phyloP scores from a whole-genome alignment of 2,329 filamentous ascomycete species.

The Fusarium denticulatum region DNA sequence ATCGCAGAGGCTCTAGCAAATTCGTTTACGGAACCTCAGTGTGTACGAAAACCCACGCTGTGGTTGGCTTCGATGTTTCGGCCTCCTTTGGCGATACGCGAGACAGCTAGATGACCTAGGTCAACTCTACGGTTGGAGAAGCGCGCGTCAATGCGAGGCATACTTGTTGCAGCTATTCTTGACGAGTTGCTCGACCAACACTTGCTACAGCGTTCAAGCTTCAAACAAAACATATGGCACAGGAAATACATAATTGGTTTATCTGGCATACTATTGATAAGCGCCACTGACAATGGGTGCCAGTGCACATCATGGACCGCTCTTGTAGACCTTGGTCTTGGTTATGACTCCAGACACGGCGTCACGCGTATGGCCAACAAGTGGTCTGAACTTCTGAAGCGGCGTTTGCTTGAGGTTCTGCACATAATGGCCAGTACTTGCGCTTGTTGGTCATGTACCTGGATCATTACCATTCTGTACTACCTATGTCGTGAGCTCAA shows the following conservation, averaged over 20 bases:
- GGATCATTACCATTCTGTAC: not conserved
- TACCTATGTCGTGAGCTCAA: not conserved
- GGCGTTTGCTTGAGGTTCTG: constrained; percentile 4
- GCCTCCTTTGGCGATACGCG: constrained; percentile 12
- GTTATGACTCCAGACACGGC: not conserved
- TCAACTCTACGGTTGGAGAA: constrained; percentile 13
- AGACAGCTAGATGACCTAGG: not conserved
- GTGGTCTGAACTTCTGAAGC: not conserved
- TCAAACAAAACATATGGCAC: not conserved
- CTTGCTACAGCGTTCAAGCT: not conserved
- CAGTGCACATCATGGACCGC: not conserved
- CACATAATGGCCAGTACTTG: not conserved
- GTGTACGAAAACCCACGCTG: constrained; percentile 3
- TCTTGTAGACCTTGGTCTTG: not conserved
- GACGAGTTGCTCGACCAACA: not conserved
- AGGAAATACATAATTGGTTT: constrained; percentile 5
- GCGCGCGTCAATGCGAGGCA: constrained; percentile 39
- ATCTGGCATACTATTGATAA: not conserved
- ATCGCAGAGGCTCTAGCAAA: not conserved
- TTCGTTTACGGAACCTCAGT: not conserved
- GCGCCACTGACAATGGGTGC: constrained; percentile 5
- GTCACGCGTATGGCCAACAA: not conserved
- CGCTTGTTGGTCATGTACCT: not conserved
- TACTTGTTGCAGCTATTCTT: constrained; percentile 12
- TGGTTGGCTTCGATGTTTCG: constrained; percentile 3